These are phyloP conservation scores for Sanghuangporus weigelae DNA, from an alignment of 1,284 basidiomycete genomes.

Conservation along the genomic window DNA sequence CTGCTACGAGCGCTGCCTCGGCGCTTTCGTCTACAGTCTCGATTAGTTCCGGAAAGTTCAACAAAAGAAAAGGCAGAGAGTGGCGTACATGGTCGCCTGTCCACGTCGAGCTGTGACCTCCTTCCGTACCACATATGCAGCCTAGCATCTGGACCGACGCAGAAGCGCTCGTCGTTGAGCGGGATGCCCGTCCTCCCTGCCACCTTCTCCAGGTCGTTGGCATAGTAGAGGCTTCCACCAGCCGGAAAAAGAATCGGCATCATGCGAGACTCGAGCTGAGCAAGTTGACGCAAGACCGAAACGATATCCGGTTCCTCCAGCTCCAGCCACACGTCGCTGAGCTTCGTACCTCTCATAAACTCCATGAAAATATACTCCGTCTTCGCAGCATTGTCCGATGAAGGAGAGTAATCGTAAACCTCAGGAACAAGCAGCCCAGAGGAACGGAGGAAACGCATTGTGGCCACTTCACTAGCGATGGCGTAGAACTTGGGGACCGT, in stretches of 20 bases:
- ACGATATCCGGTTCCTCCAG: constrained; percentile 36
- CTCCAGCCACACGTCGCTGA: constrained; percentile 40
- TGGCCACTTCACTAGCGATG: constrained; percentile 49
- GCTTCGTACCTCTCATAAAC: constrained; percentile 37
- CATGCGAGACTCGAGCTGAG: constrained; percentile 41
- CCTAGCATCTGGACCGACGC: constrained; percentile 37
- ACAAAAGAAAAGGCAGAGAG: constrained; percentile 30
- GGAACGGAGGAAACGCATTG: constrained; percentile 42
- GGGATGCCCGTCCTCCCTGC: constrained; percentile 26
- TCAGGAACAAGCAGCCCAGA: constrained; percentile 41
- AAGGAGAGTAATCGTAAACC: constrained; percentile 46
- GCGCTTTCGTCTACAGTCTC: constrained; percentile 39
- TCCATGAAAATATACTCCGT: constrained; percentile 54
- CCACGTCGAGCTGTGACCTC: constrained; percentile 41
- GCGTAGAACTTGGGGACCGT: constrained; percentile 39
- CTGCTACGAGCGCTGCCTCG: constrained; percentile 40
- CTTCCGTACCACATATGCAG: constrained; percentile 42
- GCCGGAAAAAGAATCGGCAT: constrained; percentile 49
- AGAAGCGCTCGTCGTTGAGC: constrained; percentile 38
- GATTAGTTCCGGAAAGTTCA: constrained; percentile 26
- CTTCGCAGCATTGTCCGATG: constrained; percentile 40
- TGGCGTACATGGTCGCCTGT: constrained; percentile 46
- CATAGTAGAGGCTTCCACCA: constrained; percentile 48
- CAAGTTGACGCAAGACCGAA: constrained; percentile 40
- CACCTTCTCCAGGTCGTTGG: constrained; percentile 28